Conservation (phyloP, 768 basidiomycete genomes). For the Lentinula raphanica region DNA sequence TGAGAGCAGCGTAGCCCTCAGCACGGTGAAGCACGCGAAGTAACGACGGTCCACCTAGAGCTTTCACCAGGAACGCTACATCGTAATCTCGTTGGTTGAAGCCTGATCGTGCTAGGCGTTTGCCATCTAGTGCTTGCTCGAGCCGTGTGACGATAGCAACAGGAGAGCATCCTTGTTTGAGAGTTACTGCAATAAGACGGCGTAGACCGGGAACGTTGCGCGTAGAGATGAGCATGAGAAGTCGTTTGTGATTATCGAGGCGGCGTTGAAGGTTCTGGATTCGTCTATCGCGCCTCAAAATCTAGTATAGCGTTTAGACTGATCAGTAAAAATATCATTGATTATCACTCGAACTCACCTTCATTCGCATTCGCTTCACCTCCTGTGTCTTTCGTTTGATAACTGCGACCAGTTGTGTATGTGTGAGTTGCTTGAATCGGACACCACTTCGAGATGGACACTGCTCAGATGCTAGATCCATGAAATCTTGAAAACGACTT, state of each 20-base stretch:
- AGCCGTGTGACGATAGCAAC: neutral
- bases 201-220: conserved; percentile 3
- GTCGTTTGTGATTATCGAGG: conserved; percentile 4
- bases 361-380: no score
- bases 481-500: no score
- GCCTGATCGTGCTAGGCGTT: neutral
- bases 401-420: no score
- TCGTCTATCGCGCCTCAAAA: no score
- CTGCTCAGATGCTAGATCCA: no score
- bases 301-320: no score
- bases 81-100: conserved; percentile 5
- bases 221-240: conserved; percentile 4
- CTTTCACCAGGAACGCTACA: neutral
- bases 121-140: neutral
- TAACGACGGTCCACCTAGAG: conserved; percentile 2
- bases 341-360: no score
- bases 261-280: no score
- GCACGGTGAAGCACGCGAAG: neutral
- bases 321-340: no score
- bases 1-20: neutral
- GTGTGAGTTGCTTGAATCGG: no score
- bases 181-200: neutral
- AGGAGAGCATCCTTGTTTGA: neutral
- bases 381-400: no score
- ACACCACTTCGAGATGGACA: no score